Evolutionary conservation across 306 rosid genomes (phyloP).

Genomic region (Astragalus membranaceus): DNA sequence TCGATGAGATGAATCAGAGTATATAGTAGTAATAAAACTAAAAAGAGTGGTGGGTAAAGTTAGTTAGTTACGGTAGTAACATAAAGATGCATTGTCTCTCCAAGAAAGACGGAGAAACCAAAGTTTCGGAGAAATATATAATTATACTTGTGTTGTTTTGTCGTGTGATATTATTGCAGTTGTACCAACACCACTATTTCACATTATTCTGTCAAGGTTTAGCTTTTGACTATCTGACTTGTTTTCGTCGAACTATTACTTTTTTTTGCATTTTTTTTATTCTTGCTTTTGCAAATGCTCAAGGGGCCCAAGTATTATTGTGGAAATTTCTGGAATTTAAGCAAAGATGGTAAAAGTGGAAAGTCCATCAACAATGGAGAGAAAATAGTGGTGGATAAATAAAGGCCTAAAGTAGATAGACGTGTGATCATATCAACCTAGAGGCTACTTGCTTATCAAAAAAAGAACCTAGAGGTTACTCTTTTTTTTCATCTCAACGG

Average conservation of each 20-base stretch:
- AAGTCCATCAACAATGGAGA: not conserved
- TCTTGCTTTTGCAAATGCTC: not conserved
- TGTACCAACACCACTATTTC: conserved; percentile 4
- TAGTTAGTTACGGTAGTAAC: conserved; percentile 45
- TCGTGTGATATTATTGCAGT: too few relatives aligned
- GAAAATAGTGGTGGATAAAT: not conserved
- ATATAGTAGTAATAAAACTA: not conserved
- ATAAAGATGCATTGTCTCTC: conserved; percentile 38
- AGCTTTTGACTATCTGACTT: conserved; percentile 14
- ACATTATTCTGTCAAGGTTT: not conserved
- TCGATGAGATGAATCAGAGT: not conserved
- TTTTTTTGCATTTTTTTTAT: too few relatives aligned
- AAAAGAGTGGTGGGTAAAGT: conserved; percentile 23
- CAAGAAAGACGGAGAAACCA: conserved; percentile 96
- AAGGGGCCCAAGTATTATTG: not conserved
- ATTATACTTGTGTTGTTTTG: not conserved
- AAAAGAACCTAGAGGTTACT: not conserved
- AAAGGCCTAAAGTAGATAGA: not conserved
- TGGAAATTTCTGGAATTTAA: not conserved
- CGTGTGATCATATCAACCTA: not conserved
- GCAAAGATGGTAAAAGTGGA: not conserved
- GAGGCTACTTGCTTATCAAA: too few relatives aligned
- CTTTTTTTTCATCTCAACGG: too few relatives aligned
- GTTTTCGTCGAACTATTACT: not conserved
- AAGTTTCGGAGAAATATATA: conserved; percentile 20